These are phyloP conservation scores for Nannochloropsis oceanica DNA, from an alignment of 108 stramenopile species.

Conservation along the genomic window DNA sequence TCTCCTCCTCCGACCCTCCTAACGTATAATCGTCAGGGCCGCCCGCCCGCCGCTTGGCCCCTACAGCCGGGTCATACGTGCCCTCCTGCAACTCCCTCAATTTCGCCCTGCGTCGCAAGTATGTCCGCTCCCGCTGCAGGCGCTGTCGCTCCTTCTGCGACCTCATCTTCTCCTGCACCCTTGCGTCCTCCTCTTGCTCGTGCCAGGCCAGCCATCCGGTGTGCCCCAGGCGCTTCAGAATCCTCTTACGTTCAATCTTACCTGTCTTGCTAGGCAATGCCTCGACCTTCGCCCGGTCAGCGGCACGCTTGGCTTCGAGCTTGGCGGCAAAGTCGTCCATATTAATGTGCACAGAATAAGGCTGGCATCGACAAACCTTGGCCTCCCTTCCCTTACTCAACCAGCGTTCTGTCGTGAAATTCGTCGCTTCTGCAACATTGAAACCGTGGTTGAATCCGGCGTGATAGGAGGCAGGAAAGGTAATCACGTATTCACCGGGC, in stretches of 20 bases:
- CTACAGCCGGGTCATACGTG: neutral
- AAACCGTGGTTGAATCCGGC: slow-evolving; percentile 95
- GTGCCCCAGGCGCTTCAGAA: neutral
- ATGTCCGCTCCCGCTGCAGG: neutral
- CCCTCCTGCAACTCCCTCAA: neutral
- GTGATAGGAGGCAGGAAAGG: slow-evolving; percentile 87
- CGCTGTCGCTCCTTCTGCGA: neutral
- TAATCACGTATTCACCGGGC: slow-evolving; percentile 89
- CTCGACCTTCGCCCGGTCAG: slow-evolving; percentile 1
- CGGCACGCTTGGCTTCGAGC: slow-evolving; percentile 22
- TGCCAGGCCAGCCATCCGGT: neutral
- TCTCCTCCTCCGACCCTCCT: neutral
- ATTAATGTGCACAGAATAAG: slow-evolving; percentile 74
- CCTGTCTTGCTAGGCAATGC: slow-evolving; percentile 4
- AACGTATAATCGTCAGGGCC: neutral
- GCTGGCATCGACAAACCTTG: slow-evolving; percentile 68
- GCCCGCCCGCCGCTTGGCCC: neutral
- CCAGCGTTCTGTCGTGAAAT: slow-evolving; percentile 88
- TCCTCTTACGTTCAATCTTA: neutral
- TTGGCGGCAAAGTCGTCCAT: slow-evolving; percentile 57
- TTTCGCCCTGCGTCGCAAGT: neutral
- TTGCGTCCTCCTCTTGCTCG: neutral
- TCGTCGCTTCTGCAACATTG: slow-evolving; percentile 90
- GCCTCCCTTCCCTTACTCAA: slow-evolving; percentile 60
- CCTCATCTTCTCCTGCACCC: neutral